Conservation (phyloP, 2,329 filamentous ascomycete species). For the Exophiala lecanii-corni region DNA sequence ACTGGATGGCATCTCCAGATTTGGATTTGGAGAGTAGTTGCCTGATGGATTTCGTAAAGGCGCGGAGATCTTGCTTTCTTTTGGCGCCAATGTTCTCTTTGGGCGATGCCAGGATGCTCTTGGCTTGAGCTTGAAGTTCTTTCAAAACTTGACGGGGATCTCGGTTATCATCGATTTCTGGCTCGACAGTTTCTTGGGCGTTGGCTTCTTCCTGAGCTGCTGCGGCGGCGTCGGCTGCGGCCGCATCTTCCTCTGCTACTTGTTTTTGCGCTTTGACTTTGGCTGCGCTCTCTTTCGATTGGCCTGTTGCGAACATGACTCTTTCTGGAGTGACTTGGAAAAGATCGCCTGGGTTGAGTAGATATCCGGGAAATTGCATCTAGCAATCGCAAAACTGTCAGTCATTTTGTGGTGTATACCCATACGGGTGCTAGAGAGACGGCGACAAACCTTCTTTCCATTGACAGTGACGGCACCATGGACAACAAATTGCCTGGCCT, state of each 20-base stretch:
- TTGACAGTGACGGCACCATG: constrained; percentile 95
- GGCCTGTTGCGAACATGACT: constrained; percentile 83
- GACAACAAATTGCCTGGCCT: constrained; percentile 89
- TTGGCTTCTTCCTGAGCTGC: constrained; percentile 15
- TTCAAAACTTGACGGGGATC: constrained; percentile 48
- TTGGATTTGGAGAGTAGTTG: constrained; percentile 56
- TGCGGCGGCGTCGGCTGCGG: constrained; percentile 22
- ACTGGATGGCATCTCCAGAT: constrained; percentile 36
- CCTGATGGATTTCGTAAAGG: constrained; percentile 63
- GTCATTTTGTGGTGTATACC: too few relatives aligned
- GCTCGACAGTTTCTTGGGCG: constrained; percentile 33
- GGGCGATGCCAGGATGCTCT: constrained; percentile 53
- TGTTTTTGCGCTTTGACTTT: constrained; percentile 29
- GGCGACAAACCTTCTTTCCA: constrained; percentile 71
- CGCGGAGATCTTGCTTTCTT: constrained; percentile 70
- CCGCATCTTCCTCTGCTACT: constrained; percentile 23
- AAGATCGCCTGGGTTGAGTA: constrained; percentile 94
- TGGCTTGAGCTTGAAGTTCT: constrained; percentile 53
- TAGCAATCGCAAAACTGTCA: too few relatives aligned
- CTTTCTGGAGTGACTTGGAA: constrained; percentile 90
- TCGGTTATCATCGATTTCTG: constrained; percentile 33
- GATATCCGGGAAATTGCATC: constrained; percentile 91
- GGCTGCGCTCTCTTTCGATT: constrained; percentile 50
- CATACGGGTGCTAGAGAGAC: too few relatives aligned
- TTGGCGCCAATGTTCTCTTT: constrained; percentile 58